A percentile compares a stretch with the other conserved stretches of the same genome.
These are phyloP conservation scores for Didymella lethalis DNA, from an alignment of 2,329 filamentous ascomycete genomes.

Conservation along the genomic window DNA sequence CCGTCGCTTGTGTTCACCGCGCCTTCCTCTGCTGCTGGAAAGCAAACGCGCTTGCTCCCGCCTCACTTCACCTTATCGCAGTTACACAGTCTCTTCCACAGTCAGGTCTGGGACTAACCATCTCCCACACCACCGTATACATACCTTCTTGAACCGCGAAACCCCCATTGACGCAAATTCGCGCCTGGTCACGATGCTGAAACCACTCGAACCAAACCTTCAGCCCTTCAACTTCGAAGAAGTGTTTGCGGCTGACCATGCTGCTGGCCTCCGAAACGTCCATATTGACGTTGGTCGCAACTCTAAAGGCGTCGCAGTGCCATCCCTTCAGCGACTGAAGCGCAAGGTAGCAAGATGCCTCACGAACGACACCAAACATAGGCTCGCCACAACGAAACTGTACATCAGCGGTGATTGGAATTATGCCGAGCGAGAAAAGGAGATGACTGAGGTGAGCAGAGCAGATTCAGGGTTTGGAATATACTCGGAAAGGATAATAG, in stretches of 20 bases:
- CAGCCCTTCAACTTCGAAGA: conserved; percentile 26
- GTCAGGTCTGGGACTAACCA: background rate
- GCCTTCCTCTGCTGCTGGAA: background rate
- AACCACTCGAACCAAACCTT: conserved; percentile 19
- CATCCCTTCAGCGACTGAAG: conserved; percentile 24
- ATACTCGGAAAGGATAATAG: too few relatives aligned
- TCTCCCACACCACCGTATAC: background rate
- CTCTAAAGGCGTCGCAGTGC: conserved; percentile 12
- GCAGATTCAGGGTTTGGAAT: background rate
- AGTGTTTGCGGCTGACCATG: conserved; percentile 21
- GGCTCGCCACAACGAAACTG: conserved; percentile 28
- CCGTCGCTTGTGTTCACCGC: background rate
- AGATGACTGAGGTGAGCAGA: conserved; percentile 1
- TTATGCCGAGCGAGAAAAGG: background rate
- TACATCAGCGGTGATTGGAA: conserved; percentile 41
- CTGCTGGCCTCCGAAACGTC: conserved; percentile 21
- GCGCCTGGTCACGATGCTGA: conserved; percentile 21
- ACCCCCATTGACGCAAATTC: background rate
- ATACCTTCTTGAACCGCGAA: too few relatives aligned
- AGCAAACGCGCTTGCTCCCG: conserved; percentile 10
- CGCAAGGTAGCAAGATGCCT: conserved; percentile 19
- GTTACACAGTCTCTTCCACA: background rate
- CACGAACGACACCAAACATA: conserved; percentile 1
- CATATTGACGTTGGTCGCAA: conserved; percentile 30
- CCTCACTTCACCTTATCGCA: conserved; percentile 1